These are phyloP conservation scores for Gomphus sp. DNA, from an alignment of 1,284 basidiomycete species.

Conservation along the genomic window DNA sequence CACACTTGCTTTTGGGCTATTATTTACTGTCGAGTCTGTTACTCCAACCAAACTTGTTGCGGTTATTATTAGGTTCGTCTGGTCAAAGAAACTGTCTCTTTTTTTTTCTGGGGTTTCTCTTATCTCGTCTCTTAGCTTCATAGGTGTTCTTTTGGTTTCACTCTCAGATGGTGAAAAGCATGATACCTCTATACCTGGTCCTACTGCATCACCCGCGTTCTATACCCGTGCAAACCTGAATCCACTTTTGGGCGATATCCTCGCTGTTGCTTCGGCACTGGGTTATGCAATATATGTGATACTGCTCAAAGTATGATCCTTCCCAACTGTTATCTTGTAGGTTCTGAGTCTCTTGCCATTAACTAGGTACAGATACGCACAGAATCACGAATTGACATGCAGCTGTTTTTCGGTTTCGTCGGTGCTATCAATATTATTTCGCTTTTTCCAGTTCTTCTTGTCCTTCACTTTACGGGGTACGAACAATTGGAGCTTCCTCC, in stretches of 20 bases:
- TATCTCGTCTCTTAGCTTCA: slow-evolving; percentile 46
- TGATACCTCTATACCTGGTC: slow-evolving; percentile 7
- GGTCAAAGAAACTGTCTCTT: not conserved
- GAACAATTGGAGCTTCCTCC: slow-evolving; percentile 75
- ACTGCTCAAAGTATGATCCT: slow-evolving; percentile 56
- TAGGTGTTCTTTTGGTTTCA: slow-evolving; percentile 82
- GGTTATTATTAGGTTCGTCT: slow-evolving; percentile 66
- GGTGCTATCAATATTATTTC: slow-evolving; percentile 81
- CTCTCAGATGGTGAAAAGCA: slow-evolving; percentile 53
- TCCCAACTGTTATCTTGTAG: not conserved
- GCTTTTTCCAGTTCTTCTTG: slow-evolving; percentile 75
- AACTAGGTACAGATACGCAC: slow-evolving; percentile 56
- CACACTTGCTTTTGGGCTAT: slow-evolving; percentile 79
- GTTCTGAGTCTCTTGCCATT: not conserved
- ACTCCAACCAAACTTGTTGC: slow-evolving; percentile 72
- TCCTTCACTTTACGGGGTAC: slow-evolving; percentile 69
- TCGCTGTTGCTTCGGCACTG: slow-evolving; percentile 76
- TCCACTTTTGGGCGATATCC: slow-evolving; percentile 62
- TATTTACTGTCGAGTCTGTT: slow-evolving; percentile 77
- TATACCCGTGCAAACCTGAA: slow-evolving; percentile 12
- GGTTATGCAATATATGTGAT: slow-evolving; percentile 93
- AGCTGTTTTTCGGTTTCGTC: slow-evolving; percentile 90
- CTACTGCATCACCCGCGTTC: not conserved
- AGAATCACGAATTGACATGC: slow-evolving; percentile 87
- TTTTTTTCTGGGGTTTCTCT: not conserved